Base-by-base conservation (phyloP, 768 basidiomycete species). In the Kwoniella bestiolae region DNA sequence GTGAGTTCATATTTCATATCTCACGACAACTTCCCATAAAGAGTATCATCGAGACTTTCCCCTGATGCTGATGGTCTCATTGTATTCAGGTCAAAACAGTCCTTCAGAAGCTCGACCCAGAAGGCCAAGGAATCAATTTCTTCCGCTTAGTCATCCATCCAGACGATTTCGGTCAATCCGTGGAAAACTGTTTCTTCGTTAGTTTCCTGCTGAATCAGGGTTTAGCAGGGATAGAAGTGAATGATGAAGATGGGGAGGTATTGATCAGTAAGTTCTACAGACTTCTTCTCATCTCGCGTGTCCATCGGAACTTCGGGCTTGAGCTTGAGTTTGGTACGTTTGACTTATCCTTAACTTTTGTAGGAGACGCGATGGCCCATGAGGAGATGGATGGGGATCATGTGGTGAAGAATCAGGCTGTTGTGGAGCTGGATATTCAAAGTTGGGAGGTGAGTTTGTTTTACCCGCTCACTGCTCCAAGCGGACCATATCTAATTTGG, bases 141-240 rank as follows among this genome's bases (percentile, higher is more conserved):
- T 97, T 97, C 83, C 82, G 85, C 66, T 90, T 97, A 75, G 85
- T 97, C 58, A 84, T 96, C 68, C 95, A 99, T 77, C 96, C 96
- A 12, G 81, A 89, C 29, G 88, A 90, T 73, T 99, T 92, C 76
- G 90, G 89, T 0, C 95, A 99, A 77, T 92, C 91, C 0, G 92
- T 98, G 14, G 96, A 99, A 82, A 99, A 99, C 78, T 84, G 95
- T 25, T 98, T 99, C 79, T 94, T 96, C 75, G 85, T 95, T 2
- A 92, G 92, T 0, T 98, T 99, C 82, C 85, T 96, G 67, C 90
- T 96, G 50, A 86, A 90, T 31, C 91, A 94, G 68, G 92, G 90
- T 2, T 86, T 67, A 51, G 81, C 76, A 0, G 74, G 74, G 9
- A 72, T 82, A 21, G 57, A 66, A 5, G 83, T 85, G 32, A 83